Evolutionary conservation across 2,329 filamentous ascomycete genomes (phyloP), one percentile per base, ranked within the genome.

Genomic region (Fusarium graminum): DNA sequence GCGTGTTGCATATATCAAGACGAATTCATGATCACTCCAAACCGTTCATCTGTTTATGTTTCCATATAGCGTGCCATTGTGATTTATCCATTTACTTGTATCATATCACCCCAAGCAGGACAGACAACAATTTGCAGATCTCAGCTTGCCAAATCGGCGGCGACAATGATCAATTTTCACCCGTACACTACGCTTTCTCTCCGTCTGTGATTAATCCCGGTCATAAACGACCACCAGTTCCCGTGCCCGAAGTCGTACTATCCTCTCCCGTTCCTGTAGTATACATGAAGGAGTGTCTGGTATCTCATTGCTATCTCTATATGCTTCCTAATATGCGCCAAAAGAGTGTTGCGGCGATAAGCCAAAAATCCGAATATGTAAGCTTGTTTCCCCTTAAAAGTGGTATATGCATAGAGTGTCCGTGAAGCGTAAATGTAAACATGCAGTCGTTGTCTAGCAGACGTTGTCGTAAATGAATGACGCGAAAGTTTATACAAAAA

Each of bases 391-490:
- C 38, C 29, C 28, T 32, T 58, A 45, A 44, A 41, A 46, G 14
- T 30, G 47, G 25, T 38, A 46, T 59, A n/a, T 63, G 39, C 56
- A 63, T 47, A 59, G 71, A 73, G 57, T 68, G 59, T 68, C 46
- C 52, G 52, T 59, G 41, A 67, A 56, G 52, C 42, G 41, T 64
- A 57, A 69, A 45, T 22, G 44, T 61, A 57, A 68, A 55, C 62
- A 56, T 67, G 40, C 14, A n/a, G 46, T 63, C 58, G 44, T 71
- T 19, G 40, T 67, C 25, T 13, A 43, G 55, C 67, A 67, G 52
- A 64, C 61, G 65, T 72, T 63, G 69, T 61, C 29, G 26, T 67
- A 52, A 72, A 72, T 45, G 72, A 74, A 67, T 65, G 72, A 71
- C 38, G 40, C 70, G 71, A 71, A 74, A 43, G 25, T 28, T 39